Base-by-base conservation (phyloP, 2,329 filamentous ascomycete species). In the Cladorrhinum sp. region DNA sequence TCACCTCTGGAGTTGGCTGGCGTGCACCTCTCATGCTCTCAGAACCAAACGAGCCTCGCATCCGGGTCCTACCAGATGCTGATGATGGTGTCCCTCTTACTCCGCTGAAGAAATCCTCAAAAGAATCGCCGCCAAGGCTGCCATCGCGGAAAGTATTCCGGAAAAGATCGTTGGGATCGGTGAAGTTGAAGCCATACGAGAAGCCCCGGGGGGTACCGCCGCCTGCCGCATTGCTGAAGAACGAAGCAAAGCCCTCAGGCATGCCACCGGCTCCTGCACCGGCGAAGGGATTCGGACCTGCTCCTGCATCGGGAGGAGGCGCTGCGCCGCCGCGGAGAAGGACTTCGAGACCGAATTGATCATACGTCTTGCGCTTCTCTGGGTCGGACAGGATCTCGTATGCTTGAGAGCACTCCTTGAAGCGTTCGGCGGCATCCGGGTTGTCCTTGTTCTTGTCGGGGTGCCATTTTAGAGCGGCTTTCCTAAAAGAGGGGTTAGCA, bases 391-490 rank as follows among this genome's bases (percentile, higher is more conserved):
- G 87, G 68, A 99, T 96, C 78, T 99, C 95, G 79, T 97, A 99
- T 60, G 95, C 95, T 78, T 98, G 93, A 1, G 92, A 96, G 66
- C 92, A 90, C 75, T 98, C 95, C 79, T 99, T 99, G 83, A 99
- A 99, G 77, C 93, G 97, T 74, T 98, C 95, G 62, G 86, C 81
- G 8, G 93, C 91, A 56, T 86, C 79, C 27, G 92, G 87, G 69
- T 93, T 92, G 77, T 96, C 88, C 76, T 93, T 93, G 82, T 98
- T 99, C 83, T 98, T 99, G 81, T 99, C 95, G 6, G 95, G 95
- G 73, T 99, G 95, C 78, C 87, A 93, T 78, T 93, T 96, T 73
- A 98, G 78, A 58, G 93, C 93, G 59, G 88, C 84, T 82, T 96
- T 96, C 65, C 90, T 92, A 74, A 64, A 36, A 59, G 58, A 29